Conservation (phyloP, 768 basidiomycete species). For the Vararia minispora region DNA sequence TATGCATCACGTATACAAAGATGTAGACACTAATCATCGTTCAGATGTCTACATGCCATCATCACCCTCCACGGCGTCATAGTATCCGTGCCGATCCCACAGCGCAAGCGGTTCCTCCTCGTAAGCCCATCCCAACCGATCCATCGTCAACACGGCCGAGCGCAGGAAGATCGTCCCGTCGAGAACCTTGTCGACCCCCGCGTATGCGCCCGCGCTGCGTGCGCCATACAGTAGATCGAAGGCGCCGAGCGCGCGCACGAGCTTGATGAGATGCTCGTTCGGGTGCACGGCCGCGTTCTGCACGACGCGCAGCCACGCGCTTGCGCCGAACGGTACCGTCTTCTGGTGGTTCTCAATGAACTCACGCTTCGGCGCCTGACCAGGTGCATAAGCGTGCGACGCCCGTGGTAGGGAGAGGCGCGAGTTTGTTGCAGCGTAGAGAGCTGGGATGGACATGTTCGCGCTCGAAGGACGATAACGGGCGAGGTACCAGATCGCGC, state of each 20-base stretch:
- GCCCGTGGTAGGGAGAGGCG: conserved; percentile 16
- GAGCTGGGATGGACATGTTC: conserved; percentile 38
- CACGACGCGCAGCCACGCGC: conserved; percentile 46
- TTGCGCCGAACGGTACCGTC: conserved; percentile 5
- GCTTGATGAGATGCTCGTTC: conserved; percentile 44
- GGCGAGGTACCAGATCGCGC: conserved; percentile 43
- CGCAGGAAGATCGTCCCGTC: conserved; percentile 60
- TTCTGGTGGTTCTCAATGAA: not conserved
- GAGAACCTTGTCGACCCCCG: conserved; percentile 27
- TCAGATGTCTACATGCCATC: no score
- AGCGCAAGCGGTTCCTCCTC: conserved; percentile 4
- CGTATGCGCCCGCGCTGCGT: conserved; percentile 23
- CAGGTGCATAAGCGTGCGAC: conserved; percentile 9
- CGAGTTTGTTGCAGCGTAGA: conserved; percentile 25
- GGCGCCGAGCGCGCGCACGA: conserved; percentile 39
- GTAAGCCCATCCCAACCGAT: conserved; percentile 15
- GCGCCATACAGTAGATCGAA: conserved; percentile 33
- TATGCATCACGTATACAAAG: no score
- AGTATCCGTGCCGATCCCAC: conserved; percentile 5
- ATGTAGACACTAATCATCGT: no score
- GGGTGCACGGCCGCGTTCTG: conserved; percentile 43
- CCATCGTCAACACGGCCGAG: conserved; percentile 39
- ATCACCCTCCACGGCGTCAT: no score
- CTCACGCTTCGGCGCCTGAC: not conserved
- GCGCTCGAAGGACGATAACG: conserved; percentile 42